Evolutionary conservation across 768 basidiomycete species (phyloP), one percentile per base, ranked within the genome.

Genomic region (Lactarius hengduanensis): DNA sequence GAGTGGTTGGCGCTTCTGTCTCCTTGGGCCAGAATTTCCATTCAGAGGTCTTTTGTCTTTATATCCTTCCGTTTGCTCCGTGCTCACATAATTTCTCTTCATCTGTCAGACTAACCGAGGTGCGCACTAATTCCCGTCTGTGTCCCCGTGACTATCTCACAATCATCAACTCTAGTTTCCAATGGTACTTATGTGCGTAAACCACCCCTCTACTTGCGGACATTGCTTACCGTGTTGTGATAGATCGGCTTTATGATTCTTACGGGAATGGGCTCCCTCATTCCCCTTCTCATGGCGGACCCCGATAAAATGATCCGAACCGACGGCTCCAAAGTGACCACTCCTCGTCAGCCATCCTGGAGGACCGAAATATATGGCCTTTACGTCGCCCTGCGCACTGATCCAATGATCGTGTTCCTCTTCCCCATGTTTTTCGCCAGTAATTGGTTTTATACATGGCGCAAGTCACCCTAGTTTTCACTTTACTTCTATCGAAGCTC

Each of bases 391-490:
- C 78, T 94, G 54, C 82, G 78, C 63, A 87, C 83, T 15, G 92
- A 94, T 72, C 90, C 89, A 0, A 79, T 81, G 77, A 85, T 94
- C 71, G 66, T 92, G 18, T 77, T 91, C 4, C 81, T 93, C 22
- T 90, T 94, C 79, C 92, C 92, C 15, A 90, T 93, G 87, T 92
- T 93, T 76, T 85, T 92, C 62, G 85, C 89, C 9, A 89, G 87
- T 50, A 92, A 92, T 74, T 92, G 89, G 84, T 92, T 92, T 77
- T 92, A 92, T 73, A 88, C 91, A 2, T 92, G 89, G 89, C 90
- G 89, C 90, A 67, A 73, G 87, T 75, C 4, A 11, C 20, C 6
- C 22, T 26, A 18, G 11, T 3, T 50, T 32, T 38, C 9, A 30
- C 7, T 8, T 45, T 22, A n/a, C 2, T 62, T 32, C 28, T 11